These are phyloP conservation scores for Boletus rex-veris DNA, from an alignment of 768 basidiomycete species.

Conservation along the genomic window DNA sequence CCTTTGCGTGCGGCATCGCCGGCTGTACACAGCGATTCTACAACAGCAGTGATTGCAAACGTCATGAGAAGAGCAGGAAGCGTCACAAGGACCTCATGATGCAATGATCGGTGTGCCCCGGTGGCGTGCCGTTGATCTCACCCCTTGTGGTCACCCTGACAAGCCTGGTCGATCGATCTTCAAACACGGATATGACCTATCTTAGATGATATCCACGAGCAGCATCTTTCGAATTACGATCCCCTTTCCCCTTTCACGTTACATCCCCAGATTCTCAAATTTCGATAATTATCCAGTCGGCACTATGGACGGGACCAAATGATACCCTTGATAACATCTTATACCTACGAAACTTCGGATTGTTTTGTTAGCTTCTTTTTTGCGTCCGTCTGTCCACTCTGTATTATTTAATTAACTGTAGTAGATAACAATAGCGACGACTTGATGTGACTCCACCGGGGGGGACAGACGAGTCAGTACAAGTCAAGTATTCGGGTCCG, in stretches of 20 bases:
- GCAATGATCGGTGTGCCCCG: constrained; percentile 12
- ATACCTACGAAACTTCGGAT: constrained; percentile 16
- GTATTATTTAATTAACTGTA: constrained; percentile 6
- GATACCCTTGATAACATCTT: constrained; percentile 16
- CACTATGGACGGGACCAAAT: constrained; percentile 7
- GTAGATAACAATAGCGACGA: constrained; percentile 5
- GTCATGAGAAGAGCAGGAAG: constrained; percentile 33
- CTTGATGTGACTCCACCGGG: not conserved
- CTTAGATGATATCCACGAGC: constrained; percentile 3
- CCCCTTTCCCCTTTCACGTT: constrained; percentile 5
- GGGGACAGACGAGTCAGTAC: not conserved
- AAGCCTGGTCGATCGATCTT: constrained; percentile 21
- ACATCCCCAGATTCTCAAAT: constrained; percentile 2
- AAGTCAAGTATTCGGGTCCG: not conserved
- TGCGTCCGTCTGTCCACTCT: not conserved
- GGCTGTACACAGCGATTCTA: constrained; percentile 29
- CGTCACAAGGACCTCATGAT: constrained; percentile 23
- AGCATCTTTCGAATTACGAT: constrained; percentile 3
- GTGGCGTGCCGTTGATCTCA: not conserved
- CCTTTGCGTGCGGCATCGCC: constrained; percentile 21
- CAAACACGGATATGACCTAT: constrained; percentile 1
- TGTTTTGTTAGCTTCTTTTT: constrained; percentile 10
- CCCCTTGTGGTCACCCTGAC: no score
- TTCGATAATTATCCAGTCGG: constrained; percentile 1
- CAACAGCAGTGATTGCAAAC: constrained; percentile 34